Base-by-base conservation (phyloP, 768 basidiomycete genomes). In the Xanthoconium stramineum region DNA sequence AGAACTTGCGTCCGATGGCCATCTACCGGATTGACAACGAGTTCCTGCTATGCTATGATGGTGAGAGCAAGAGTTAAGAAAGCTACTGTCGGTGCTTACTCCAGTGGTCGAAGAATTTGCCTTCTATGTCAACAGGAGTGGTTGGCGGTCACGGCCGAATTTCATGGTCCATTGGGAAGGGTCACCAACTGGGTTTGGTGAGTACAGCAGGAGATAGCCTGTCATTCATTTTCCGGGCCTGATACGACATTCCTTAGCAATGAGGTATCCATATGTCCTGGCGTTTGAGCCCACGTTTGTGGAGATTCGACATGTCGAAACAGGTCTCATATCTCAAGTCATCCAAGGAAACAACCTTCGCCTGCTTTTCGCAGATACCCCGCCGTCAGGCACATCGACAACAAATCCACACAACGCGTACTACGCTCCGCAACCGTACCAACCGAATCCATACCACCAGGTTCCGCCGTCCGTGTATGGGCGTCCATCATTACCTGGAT, bases 121-220 rank as follows among this genome's bases (percentile, higher is more conserved):
- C 0, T 98, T 99, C 70, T 98, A 98, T 72, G 94, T 99, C 61
- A 96, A 98, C 74, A 93, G 91, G 77, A 95, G 87, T 59, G 97
- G 97, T 3, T 89, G 93, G 77, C 79, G 94, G 58, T 92, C 95
- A 47, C 78, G 91, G 50, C 88, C 84, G 59, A 86, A 92, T 55
- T 98, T 98, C 78, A 91, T 95, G 82, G 91, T 98, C 14, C 81
- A 91, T 60, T 99, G 97, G 97, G 96, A 98, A 72, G 97, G 97
- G 10, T 79, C 78, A 43, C 97, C 97, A 0, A 91, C 92, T 6
- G 88, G 89, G 37, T 98, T 99, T 66, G 97, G 96, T 97, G 69
- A 66, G 91, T 75, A 3, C n/a, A 29, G 19, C 24, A 38, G 14
- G 17, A n/a, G 38, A 19, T 50, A 14, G 33, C 20, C 47, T 59